Evolutionary conservation across 441 rosid species (phyloP), one percentile per base, ranked within the genome.

Genomic region (Gossypium schwendimanii): DNA sequence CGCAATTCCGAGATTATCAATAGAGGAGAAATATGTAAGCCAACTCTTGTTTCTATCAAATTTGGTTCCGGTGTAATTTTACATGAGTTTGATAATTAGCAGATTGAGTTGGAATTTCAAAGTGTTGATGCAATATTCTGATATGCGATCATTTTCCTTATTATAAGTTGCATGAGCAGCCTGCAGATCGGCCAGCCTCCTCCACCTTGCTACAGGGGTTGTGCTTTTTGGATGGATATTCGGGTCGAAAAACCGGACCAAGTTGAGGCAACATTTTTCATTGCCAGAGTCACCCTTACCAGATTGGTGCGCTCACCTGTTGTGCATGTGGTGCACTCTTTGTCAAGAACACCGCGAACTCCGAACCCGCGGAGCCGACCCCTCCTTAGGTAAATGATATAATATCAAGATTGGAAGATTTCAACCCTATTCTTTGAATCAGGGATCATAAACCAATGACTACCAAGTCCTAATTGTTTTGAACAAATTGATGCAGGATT

Each of bases 331-430:
- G 28, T 82, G 83, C 63, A 83, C 83, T 69, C 77, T 82, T 4
- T 83, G 84, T 45, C 86, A 83, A 76, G 86, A 83, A 21, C 71
- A 77, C 15, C 45, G 84, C 28, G 84, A 83, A 49, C 84, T 80
- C 61, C 73, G 70, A 64, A 78, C 73, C 63, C 86, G 80, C 0
- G 84, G 79, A 4, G 80, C 75, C 26, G 82, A 83, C 50, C 86
- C 84, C 52, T 73, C 73, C 1, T 68, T 79, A 15, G 83, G 86
- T 81, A 78, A 11, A 10, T 20, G 9, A 36, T 23, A 31, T 1
- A 33, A 33, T 1, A 33, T 33, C 39, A 33, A 33, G 39, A 33
- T 33, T 6, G 8, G 39, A 33, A 33, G 23, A 17, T 52, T 52
- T 17, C 8, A 50, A 47, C 5, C 52, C 3, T 14, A 47, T 3